These are phyloP conservation scores for Gossypium arboreum DNA, from an alignment of 345 rosid species.

Conservation along the genomic window DNA sequence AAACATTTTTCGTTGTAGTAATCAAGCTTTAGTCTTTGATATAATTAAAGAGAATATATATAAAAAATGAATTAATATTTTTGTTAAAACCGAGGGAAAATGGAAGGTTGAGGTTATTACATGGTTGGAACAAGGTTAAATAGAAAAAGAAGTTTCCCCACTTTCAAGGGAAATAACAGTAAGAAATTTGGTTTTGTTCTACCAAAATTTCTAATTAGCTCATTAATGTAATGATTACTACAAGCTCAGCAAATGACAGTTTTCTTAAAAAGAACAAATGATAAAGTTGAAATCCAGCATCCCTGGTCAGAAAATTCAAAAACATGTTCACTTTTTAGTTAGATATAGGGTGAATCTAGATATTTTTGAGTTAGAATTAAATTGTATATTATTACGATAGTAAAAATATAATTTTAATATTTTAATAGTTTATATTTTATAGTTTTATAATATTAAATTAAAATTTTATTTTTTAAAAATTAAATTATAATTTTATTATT, in stretches of 20 bases:
- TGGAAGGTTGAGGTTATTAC: background rate
- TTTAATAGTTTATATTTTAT: background rate
- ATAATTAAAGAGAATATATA: background rate
- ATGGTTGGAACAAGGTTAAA: too few relatives aligned
- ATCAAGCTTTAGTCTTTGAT: background rate
- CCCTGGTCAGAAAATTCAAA: constrained; percentile 4
- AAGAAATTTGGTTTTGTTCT: background rate
- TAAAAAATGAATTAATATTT: background rate
- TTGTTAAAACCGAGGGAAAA: background rate
- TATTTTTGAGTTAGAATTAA: rapidly evolving
- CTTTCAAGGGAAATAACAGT: constrained; percentile 16
- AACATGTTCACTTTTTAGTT: constrained; percentile 12
- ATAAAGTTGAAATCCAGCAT: constrained; percentile 15
- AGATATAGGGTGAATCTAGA: background rate
- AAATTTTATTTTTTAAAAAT: too few relatives aligned
- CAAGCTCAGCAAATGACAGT: background rate
- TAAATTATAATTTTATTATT: too few relatives aligned
- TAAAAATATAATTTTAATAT: too few relatives aligned
- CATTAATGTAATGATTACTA: constrained; percentile 17
- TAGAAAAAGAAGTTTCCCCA: constrained; percentile 1
- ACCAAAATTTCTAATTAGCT: constrained; percentile 7
- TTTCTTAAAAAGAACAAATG: constrained; percentile 1
- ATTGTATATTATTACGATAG: too few relatives aligned
- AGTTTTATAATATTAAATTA: background rate
- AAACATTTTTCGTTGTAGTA: too few relatives aligned